These are phyloP conservation scores for Solanum etuberosum DNA, from an alignment of 257 asterid genomes.

Conservation along the genomic window DNA sequence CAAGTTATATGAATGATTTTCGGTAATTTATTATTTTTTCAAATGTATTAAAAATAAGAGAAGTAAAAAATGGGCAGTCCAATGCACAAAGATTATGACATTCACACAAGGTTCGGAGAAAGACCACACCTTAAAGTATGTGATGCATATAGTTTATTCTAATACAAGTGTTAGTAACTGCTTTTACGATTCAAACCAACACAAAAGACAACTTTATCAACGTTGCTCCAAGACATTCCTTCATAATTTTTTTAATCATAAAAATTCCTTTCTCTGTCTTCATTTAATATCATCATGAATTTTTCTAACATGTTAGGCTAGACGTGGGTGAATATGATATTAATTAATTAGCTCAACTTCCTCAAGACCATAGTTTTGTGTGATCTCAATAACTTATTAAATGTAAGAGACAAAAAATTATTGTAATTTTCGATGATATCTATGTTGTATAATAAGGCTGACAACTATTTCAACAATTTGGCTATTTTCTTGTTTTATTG, in stretches of 20 bases:
- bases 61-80: not conserved
- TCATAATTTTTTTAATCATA: not conserved
- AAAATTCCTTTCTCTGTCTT: too few species aligned
- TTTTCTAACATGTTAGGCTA: not conserved
- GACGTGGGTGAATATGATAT: not conserved
- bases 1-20: not conserved
- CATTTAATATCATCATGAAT: too few species aligned
- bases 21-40: too few species aligned
- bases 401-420: not conserved
- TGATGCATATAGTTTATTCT: rapidly evolving
- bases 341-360: not conserved
- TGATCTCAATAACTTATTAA: not conserved
- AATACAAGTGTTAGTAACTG: rapidly evolving
- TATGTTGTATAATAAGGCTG: not conserved
- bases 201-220: too few species aligned
- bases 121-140: rapidly evolving
- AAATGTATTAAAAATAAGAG: not conserved
- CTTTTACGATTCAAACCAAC: too few species aligned
- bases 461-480: not conserved
- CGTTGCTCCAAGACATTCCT: not conserved
- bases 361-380: not conserved
- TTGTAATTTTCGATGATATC: not conserved
- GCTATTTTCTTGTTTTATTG: not conserved
- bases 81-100: not conserved
- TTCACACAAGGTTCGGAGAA: rapidly evolving